Conservation (phyloP, 2,329 filamentous ascomycete genomes). For the Xylariaceae sp. region DNA sequence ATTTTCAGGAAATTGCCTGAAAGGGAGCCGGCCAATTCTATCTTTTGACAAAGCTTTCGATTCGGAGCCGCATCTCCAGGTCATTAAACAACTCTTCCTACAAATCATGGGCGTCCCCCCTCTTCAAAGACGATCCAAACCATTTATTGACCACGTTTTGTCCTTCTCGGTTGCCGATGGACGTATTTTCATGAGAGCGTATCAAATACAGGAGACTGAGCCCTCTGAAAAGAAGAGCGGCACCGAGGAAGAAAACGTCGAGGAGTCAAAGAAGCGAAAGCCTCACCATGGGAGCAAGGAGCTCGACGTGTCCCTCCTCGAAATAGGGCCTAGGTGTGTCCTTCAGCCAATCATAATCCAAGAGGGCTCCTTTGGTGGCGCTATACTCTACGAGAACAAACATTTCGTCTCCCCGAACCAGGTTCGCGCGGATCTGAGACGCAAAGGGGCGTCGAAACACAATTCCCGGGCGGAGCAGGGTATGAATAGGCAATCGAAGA, state of each 20-base stretch:
- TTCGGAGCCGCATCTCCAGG: conserved; percentile 68
- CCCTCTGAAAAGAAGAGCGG: conserved; percentile 35
- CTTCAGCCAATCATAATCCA: conserved; percentile 88
- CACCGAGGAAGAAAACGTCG: conserved; percentile 60
- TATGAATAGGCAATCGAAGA: conserved; percentile 69
- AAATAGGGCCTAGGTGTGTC: conserved; percentile 81
- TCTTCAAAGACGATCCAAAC: conserved; percentile 83
- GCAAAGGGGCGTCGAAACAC: conserved; percentile 72
- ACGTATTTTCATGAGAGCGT: conserved; percentile 94
- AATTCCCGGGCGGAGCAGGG: conserved; percentile 70
- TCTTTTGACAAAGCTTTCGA: conserved; percentile 90
- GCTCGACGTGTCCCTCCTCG: conserved; percentile 77
- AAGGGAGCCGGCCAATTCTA: conserved; percentile 84
- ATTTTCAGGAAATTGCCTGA: conserved; percentile 94
- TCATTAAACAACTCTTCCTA: conserved; percentile 85
- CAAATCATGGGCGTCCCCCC: conserved; percentile 92
- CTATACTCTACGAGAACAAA: conserved; percentile 97
- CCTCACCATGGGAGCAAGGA: conserved; percentile 48
- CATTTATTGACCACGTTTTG: conserved; percentile 94
- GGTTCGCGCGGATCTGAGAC: conserved; percentile 74
- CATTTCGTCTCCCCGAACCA: conserved; percentile 97
- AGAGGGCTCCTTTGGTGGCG: conserved; percentile 86
- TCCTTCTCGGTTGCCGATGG: conserved; percentile 85
- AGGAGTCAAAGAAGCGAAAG: conserved; percentile 34
- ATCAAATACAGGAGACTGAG: conserved; percentile 60